Base-by-base conservation (phyloP, 306 rosid species). In the Cucumis melo region DNA sequence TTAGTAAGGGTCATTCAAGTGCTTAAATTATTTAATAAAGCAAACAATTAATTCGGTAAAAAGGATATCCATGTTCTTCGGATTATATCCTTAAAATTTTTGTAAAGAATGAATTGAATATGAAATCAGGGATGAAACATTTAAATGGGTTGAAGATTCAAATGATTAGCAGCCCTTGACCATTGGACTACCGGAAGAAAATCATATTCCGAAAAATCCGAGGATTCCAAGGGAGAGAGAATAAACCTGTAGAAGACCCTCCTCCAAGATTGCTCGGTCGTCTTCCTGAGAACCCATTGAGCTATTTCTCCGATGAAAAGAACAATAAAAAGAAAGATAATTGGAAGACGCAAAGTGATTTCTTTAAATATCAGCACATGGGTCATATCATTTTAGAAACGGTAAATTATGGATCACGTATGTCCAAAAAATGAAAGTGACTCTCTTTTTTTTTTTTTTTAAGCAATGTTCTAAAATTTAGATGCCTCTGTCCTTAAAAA, bases 211-310 rank as follows among this genome's bases (percentile, higher is more conserved):
- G n/a, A 24, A 77, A 46, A 59, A 7, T 42, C 20, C 3, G 29
- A 27, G 29, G n/a, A n/a, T n/a, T n/a, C n/a, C n/a, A n/a, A 73
- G 55, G 42, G 63, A 42, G 6, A 24, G 57, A 21, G n/a, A 39
- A 32, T 20, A 56, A 72, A 87, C 91, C 91, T 81, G 87, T 16
- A 81, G 0, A 50, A 80, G 83, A 42, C 89, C 91, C 57, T 73
- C 79, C 83, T 85, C 91, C 86, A 87, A 78, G 16, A 73, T 81
- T 77, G 77, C 70, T 83, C 89, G 74, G 10, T 75, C 86, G 0
- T 81, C 85, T 24, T 80, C 91, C 5, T 51, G n/a, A 77, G 87
- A 85, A 71, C 89, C 85, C 91, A 87, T 87, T 39, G 32, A 76
- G 42, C 71, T 21, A 34, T 44, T 70, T 50, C 75, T 70, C 41